Evolutionary conservation across 352 stramenopile genomes (phyloP), one percentile per base, ranked within the genome.

Genomic region (Phytopythium delawarense): DNA sequence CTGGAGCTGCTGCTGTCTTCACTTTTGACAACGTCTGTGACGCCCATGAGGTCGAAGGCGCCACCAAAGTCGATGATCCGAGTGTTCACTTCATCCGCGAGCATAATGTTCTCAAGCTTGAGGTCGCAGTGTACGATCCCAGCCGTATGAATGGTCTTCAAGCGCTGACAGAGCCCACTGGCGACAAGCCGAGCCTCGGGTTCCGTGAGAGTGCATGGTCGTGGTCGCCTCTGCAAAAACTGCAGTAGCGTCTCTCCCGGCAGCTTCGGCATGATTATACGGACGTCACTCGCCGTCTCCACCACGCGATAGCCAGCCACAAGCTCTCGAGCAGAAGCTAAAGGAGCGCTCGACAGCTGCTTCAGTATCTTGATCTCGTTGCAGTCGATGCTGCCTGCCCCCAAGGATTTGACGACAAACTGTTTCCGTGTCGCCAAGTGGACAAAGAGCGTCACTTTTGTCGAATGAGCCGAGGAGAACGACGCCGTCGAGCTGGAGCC

Each of bases 121-220:
- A 99, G 71, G 67, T 99, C 97, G 69, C 94, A 98, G 78, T 99
- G 97, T 21, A 99, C 80, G 23, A 99, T 74, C 13, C 87, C 92
- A 4, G 96, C 69, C 9, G 64, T 69, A 68, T 99, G 96, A 18
- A 99, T 84, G 63, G 96, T 97, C 25, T 84, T 75, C n/a, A 99
- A 72, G 32, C 86, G 81, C 56, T 93, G 69, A 3, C 96, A 78
- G 32, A 90, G 71, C 12, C 53, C 25, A 20, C 32, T 11, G 0
- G 70, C 18, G 11, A 79, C 35, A 35, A 87, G 77, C 30, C 80
- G 74, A 1, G 91, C 86, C 1, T 82, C 64, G 7, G n/a, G 20
- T 50, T 85, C 70, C 15, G 49, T 62, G 11, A 90, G 42, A 16
- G 40, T 49, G 5, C 57, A 57, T 48, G 57, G 62, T 11, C 42